phyloP scores from a whole-genome alignment of 768 basidiomycete genomes.

The Boletus sensibilis region DNA sequence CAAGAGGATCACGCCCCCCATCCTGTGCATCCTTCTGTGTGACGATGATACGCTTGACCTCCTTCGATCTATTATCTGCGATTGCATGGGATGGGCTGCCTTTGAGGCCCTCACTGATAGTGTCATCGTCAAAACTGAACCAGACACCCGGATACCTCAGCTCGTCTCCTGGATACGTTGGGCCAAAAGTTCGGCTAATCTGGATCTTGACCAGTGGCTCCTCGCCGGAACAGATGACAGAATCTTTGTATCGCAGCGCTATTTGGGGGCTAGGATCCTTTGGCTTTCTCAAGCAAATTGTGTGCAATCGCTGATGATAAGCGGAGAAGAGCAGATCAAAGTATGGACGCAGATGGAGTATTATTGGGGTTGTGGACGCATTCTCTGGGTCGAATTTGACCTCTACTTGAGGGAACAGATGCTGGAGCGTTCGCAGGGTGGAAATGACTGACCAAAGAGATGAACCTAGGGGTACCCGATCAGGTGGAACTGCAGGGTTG shows the following conservation, averaged over 20 bases:
- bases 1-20: conserved; percentile 63
- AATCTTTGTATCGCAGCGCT: conserved; percentile 65
- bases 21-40: conserved; percentile 63
- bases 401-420: conserved; percentile 77
- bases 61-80: conserved; percentile 62
- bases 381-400: conserved; percentile 79
- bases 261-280: conserved; percentile 67
- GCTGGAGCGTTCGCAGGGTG: conserved; percentile 59
- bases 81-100: conserved; percentile 35
- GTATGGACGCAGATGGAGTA: conserved; percentile 78
- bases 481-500: not conserved
- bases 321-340: conserved; percentile 85
- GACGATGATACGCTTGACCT: conserved; percentile 74
- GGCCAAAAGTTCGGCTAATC: conserved; percentile 75
- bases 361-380: conserved; percentile 66
- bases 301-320: conserved; percentile 74
- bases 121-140: conserved; percentile 83
- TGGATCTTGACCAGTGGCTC: conserved; percentile 61
- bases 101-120: conserved; percentile 53
- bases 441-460: conserved; percentile 80
- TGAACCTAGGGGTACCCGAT: conserved; percentile 45
- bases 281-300: conserved; percentile 68
- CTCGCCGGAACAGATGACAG: conserved; percentile 57
- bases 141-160: conserved; percentile 79
- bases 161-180: conserved; percentile 77